These are phyloP conservation scores for Penicillium sp. DNA, from an alignment of 2,329 filamentous ascomycete genomes.

Conservation along the genomic window DNA sequence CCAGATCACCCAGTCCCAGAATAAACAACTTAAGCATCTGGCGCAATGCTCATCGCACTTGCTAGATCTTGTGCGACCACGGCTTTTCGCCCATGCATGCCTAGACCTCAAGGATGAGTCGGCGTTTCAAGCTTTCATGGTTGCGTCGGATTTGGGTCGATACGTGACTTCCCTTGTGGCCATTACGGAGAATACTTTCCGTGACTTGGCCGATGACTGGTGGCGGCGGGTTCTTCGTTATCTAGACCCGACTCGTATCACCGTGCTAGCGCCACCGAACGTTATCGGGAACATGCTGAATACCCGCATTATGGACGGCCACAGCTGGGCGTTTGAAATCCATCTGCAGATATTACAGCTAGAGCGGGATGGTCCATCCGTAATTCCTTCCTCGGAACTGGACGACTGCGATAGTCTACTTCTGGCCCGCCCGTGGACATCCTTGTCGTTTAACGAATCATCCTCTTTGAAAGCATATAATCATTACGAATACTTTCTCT, in stretches of 20 bases:
- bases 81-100: conserved; percentile 58
- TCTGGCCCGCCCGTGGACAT: conserved; percentile 62
- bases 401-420: conserved; percentile 47
- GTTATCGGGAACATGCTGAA: conserved; percentile 63
- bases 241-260: conserved; percentile 55
- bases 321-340: conserved; percentile 65
- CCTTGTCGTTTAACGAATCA: conserved; percentile 70
- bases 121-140: conserved; percentile 43
- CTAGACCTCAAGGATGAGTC: conserved; percentile 38
- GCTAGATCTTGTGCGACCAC: conserved; percentile 52
- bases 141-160: conserved; percentile 28
- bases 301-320: conserved; percentile 56
- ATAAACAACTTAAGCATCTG: conserved; percentile 54
- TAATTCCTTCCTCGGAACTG: conserved; percentile 30
- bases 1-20: conserved; percentile 41
- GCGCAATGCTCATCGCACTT: conserved; percentile 57
- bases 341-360: conserved; percentile 61
- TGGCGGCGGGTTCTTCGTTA: conserved; percentile 58
- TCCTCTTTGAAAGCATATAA: conserved; percentile 70
- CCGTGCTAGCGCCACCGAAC: conserved; percentile 61
- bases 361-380: conserved; percentile 20
- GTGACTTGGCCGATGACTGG: conserved; percentile 41
- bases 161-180: conserved; percentile 52
- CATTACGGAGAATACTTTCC: conserved; percentile 42
- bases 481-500: conserved; percentile 69